Evolutionary conservation across 2,329 filamentous ascomycete genomes (phyloP).

Genomic region (Paraconiothyrium sp.): DNA sequence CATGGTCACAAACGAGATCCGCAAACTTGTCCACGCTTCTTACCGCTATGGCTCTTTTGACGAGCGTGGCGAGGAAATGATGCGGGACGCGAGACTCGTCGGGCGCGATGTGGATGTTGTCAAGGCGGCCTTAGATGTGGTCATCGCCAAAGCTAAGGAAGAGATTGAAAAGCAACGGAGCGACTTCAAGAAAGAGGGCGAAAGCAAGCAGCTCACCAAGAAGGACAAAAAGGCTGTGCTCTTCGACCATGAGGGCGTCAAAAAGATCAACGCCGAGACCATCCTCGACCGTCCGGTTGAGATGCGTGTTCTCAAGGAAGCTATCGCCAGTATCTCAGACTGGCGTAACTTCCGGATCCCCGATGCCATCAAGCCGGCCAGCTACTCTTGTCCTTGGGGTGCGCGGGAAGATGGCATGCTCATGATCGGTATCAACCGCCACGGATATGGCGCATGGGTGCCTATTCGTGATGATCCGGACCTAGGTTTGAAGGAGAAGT

Average conservation of each 20-base stretch:
- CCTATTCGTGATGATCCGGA: constrained; percentile 93
- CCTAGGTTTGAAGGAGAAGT: constrained; percentile 85
- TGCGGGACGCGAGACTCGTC: constrained; percentile 83
- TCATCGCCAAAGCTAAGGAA: constrained; percentile 75
- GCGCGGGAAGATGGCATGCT: constrained; percentile 97
- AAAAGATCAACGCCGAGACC: constrained; percentile 95
- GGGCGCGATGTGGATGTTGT: constrained; percentile 86
- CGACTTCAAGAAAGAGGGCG: constrained; percentile 71
- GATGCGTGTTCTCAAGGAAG: constrained; percentile 82
- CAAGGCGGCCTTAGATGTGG: constrained; percentile 76
- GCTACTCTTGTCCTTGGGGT: constrained; percentile 92
- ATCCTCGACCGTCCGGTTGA: constrained; percentile 91
- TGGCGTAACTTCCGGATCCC: constrained; percentile 84
- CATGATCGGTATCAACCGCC: constrained; percentile 88
- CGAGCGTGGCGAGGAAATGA: constrained; percentile 85
- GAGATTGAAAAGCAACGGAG: constrained; percentile 78
- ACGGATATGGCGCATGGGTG: constrained; percentile 95
- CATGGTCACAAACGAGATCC: constrained; percentile 89
- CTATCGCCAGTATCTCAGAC: constrained; percentile 71
- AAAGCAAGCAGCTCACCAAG: constrained; percentile 86
- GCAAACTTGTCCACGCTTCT: constrained; percentile 89
- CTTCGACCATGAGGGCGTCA: constrained; percentile 92
- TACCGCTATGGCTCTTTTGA: constrained; percentile 91
- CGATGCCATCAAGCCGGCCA: constrained; percentile 90
- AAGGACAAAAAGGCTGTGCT: constrained; percentile 98